These are phyloP conservation scores for Colletotrichum brevisporum DNA, from an alignment of 2,329 filamentous ascomycete species.

Conservation along the genomic window DNA sequence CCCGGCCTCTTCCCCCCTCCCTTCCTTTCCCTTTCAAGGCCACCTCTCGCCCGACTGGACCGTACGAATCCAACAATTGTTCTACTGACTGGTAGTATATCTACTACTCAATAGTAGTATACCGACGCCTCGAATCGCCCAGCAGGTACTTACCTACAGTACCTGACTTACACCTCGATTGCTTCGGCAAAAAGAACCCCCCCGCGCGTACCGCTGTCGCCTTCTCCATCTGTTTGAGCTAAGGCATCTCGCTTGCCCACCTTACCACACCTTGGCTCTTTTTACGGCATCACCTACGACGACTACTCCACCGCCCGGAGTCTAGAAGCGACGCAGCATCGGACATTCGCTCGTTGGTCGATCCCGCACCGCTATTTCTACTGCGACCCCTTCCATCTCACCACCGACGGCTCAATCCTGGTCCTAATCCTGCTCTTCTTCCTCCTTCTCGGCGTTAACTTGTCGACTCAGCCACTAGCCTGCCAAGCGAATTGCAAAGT, in stretches of 20 bases:
- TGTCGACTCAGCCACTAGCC: conserved; percentile 32
- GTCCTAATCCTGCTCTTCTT: too few relatives aligned
- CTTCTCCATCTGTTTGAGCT: conserved; percentile 8
- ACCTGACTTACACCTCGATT: neutral
- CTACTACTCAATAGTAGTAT: too few relatives aligned
- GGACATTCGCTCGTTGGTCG: conserved; percentile 15
- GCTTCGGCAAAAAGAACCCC: neutral
- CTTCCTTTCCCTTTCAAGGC: neutral
- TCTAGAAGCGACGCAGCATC: conserved; percentile 28
- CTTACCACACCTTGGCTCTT: neutral
- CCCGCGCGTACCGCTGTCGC: neutral
- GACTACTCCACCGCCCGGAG: conserved; percentile 25
- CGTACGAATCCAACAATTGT: too few relatives aligned
- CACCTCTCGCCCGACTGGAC: too few relatives aligned
- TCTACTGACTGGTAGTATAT: too few relatives aligned
- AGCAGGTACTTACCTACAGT: neutral
- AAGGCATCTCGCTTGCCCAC: conserved; percentile 2
- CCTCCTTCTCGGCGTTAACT: conserved; percentile 24
- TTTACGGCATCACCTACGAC: conserved; percentile 10
- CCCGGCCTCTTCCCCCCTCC: neutral
- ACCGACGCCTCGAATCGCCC: too few relatives aligned
- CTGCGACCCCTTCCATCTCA: conserved; percentile 3
- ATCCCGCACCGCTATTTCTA: conserved; percentile 12
- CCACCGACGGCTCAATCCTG: neutral
- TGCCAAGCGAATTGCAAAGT: conserved; percentile 36